Evolutionary conservation across 208 protist genomes (phyloP).

Genomic region (Trypanosoma melophagium): DNA sequence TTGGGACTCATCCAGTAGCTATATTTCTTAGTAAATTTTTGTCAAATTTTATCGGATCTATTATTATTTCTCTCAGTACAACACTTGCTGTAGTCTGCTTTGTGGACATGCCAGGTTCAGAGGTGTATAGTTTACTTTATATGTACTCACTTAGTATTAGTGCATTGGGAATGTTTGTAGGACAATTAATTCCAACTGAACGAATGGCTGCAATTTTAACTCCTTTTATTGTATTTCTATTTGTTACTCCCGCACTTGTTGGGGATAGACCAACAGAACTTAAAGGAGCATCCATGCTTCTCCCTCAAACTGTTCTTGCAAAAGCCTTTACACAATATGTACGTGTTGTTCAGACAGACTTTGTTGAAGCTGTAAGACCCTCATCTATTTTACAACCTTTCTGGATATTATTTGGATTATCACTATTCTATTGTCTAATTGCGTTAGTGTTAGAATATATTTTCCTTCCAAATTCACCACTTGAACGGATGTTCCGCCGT

Average conservation of each 20-base stretch:
- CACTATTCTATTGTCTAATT: slow-evolving; percentile 9
- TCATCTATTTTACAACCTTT: neutral
- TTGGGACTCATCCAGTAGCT: slow-evolving; percentile 21
- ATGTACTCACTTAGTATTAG: slow-evolving; percentile 32
- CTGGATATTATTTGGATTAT: slow-evolving; percentile 26
- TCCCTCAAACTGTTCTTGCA: slow-evolving; percentile 20
- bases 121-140: slow-evolving; percentile 37
- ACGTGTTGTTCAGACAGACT: neutral
- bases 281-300: slow-evolving; percentile 2
- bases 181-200: slow-evolving; percentile 26
- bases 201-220: slow-evolving; percentile 16
- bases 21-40: slow-evolving; percentile 34
- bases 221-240: slow-evolving; percentile 32
- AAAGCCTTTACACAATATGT: slow-evolving; percentile 10
- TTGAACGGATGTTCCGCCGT: slow-evolving; percentile 3
- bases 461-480: slow-evolving; percentile 15
- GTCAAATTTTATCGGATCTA: slow-evolving; percentile 17
- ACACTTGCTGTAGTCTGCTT: slow-evolving; percentile 14
- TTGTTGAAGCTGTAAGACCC: neutral
- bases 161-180: slow-evolving; percentile 29
- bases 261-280: slow-evolving; percentile 3
- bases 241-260: slow-evolving; percentile 17
- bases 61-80: slow-evolving; percentile 21
- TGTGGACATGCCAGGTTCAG: slow-evolving; percentile 17
- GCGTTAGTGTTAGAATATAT: slow-evolving; percentile 24